phyloP scores from a whole-genome alignment of 164 flowering plant genomes.

The Cinnamomum chago region DNA sequence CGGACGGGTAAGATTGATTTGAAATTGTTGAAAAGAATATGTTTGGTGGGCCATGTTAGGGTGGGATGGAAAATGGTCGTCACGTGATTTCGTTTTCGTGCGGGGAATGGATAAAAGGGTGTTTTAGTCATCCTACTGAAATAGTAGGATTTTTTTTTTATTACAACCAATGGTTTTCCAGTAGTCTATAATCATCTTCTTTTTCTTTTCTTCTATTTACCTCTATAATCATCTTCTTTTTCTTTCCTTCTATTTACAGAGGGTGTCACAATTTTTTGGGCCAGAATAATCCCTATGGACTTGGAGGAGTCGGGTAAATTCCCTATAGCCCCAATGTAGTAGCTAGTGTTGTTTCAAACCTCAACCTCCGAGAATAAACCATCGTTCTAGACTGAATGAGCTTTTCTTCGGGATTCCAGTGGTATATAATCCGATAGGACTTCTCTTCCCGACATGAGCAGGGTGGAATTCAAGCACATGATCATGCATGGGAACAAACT shows the following conservation, averaged over 20 bases:
- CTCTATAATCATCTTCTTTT: not conserved
- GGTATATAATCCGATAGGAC: too few species aligned
- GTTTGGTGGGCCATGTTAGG: not conserved
- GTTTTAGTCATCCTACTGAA: not conserved
- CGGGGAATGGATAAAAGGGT: not conserved
- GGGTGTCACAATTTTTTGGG: not conserved
- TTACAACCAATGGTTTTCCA: not conserved
- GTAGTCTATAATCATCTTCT: not conserved
- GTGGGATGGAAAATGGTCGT: not conserved
- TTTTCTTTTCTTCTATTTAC: too few species aligned
- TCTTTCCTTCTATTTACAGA: too few species aligned
- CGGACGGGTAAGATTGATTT: slow-evolving; percentile 47
- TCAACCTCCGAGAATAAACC: too few species aligned
- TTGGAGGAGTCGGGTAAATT: too few species aligned
- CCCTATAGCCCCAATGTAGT: not conserved
- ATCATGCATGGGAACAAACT: too few species aligned
- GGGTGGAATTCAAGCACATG: too few species aligned
- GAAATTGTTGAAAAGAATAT: not conserved
- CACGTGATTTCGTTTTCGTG: not conserved
- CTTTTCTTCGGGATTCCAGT: too few species aligned
- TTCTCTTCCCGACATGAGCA: too few species aligned
- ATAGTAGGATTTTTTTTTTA: too few species aligned
- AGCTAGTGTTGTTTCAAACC: too few species aligned
- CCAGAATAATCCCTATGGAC: too few species aligned
- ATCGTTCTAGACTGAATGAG: rapidly evolving